Conservation (phyloP, 1,284 basidiomycete genomes). For the Cryptococcus sp. region DNA sequence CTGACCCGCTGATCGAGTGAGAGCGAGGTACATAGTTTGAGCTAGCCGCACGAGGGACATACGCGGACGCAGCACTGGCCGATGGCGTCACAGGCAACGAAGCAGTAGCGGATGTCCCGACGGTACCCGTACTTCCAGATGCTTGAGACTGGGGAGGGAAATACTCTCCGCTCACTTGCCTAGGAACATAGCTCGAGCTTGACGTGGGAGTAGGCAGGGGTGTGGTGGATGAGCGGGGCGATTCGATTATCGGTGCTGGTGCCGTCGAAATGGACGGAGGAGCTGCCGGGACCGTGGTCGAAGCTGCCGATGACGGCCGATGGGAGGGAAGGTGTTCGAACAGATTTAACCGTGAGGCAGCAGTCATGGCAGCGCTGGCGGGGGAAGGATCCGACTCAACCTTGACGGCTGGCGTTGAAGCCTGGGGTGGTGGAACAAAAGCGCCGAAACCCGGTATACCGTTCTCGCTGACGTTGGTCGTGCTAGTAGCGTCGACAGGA, state of each 20-base stretch:
- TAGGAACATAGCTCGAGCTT: constrained; percentile 18
- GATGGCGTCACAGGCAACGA: not conserved
- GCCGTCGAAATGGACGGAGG: constrained; percentile 4
- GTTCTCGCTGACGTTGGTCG: not conserved
- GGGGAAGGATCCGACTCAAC: constrained; percentile 9
- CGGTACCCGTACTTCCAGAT: not conserved
- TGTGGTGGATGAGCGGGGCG: not conserved
- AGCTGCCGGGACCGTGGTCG: constrained; percentile 1
- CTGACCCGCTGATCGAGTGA: too few relatives aligned
- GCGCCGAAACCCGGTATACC: constrained; percentile 13
- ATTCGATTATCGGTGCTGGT: not conserved
- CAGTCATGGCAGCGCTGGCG: not conserved
- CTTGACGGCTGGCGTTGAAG: constrained; percentile 10
- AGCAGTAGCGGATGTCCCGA: not conserved
- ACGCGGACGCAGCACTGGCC: not conserved
- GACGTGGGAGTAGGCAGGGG: constrained; percentile 11
- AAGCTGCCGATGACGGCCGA: constrained; percentile 3
- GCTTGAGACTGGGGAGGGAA: not conserved
- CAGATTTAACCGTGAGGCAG: constrained; percentile 27
- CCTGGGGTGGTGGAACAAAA: not conserved
- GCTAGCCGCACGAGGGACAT: not conserved
- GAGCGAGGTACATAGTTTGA: not conserved
- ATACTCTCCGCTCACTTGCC: constrained; percentile 5
- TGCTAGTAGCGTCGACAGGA: not conserved
- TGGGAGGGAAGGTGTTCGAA: constrained; percentile 38